Base-by-base conservation (phyloP, 2,329 filamentous ascomycete species). In the Metarhizium robertsii region DNA sequence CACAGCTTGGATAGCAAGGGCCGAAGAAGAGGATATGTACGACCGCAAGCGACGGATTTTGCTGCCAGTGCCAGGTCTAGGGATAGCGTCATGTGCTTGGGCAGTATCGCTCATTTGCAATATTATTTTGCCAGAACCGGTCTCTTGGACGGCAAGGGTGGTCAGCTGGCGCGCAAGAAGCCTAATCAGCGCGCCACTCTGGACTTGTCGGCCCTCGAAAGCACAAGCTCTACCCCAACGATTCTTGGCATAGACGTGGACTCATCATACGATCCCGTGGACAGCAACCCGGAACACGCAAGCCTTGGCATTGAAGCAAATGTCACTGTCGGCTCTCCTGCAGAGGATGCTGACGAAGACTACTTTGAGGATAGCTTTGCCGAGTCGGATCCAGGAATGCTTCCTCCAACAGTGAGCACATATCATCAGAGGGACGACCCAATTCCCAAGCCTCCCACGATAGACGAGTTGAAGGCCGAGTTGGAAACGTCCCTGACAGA, bases 91-190 rank as follows among this genome's bases (percentile, higher is more conserved):
- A 87, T 97, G 83, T 96, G 90, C 66, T 74, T 99, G 59, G 94
- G 94, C 54, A 96, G 92, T 71, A 99, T 99, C 64, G 90, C 92
- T 55, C 94, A 99, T 74, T 77, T 99, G 66, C 94, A 99, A 71
- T 96, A 97, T 73, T 99, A 97, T 73, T 99, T 99, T 74, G 92
- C 94, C 40, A 81, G 94, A 57, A 99, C 94, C 0, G 94, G 94
- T 6, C 74, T 99, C 60, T 75, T 99, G 52, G 94, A 99, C 66
- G 91, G 92, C 55, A 96, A 96, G 69, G 92, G 92, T 40, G 94
- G 84, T 54, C 88, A 95, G 69, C 75, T 95, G 57, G 86, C 88
- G 25, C 87, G 87, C 64, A 87, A 86, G 68, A 85, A 81, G 65
- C 79, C 84, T 61, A 77, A 77, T 59, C 81, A 81, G 64, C 79